These are phyloP conservation scores for Globisporangium cystogenes DNA, from an alignment of 352 stramenopile species.

Conservation along the genomic window DNA sequence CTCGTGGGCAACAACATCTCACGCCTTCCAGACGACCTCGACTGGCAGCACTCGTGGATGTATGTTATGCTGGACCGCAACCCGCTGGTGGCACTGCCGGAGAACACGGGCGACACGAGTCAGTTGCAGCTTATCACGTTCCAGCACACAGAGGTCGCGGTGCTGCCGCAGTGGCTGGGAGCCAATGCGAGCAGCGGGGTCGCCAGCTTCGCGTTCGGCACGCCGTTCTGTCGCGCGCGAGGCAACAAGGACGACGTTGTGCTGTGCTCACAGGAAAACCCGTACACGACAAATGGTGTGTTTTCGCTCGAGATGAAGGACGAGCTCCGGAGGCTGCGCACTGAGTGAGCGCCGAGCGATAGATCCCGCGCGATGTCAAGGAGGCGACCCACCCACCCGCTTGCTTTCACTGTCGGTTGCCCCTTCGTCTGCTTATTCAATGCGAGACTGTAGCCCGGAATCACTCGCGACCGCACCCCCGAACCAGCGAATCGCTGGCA, in stretches of 20 bases:
- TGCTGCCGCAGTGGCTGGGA: slow-evolving; percentile 2
- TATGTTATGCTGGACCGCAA: slow-evolving; percentile 30
- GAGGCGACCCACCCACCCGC: not conserved
- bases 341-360: too few species aligned
- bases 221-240: not conserved
- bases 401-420: too few species aligned
- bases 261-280: not conserved
- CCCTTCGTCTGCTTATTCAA: too few species aligned
- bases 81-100: slow-evolving; percentile 9
- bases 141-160: slow-evolving; percentile 1
- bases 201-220: not conserved
- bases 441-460: too few species aligned
- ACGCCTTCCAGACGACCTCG: slow-evolving; percentile 11
- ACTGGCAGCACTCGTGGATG: slow-evolving; percentile 13
- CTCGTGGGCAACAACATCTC: slow-evolving; percentile 26
- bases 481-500: too few species aligned
- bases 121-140: slow-evolving; percentile 1
- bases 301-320: slow-evolving; percentile 4
- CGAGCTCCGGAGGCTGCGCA: not conserved
- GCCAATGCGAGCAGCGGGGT: not conserved
- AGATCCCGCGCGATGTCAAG: not conserved
- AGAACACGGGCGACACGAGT: not conserved
- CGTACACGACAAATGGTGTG: not conserved
- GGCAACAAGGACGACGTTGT: not conserved
- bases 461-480: too few species aligned